Base-by-base conservation (phyloP, 129 eudicot species). In the Centella asiatica region DNA sequence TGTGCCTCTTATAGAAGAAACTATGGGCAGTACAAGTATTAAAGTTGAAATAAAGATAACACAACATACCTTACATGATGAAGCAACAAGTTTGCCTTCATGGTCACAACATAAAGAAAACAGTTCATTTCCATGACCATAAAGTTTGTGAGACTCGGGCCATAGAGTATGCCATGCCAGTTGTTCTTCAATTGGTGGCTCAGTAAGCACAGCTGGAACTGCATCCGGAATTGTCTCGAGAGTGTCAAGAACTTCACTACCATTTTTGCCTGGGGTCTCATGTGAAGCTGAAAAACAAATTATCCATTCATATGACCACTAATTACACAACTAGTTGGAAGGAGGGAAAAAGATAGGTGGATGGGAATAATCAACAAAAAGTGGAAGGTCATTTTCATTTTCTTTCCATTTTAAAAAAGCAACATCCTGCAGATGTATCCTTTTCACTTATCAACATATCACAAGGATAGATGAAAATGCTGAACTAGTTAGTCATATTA, bases 71-170 rank as follows among this genome's bases (percentile, higher is more conserved):
- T 93, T 93, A 70, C 99, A 93, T 50, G 99, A 87, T 54, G 99
- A 93, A 49, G 99, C 99, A 33, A 93, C 86, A 45, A 87, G 85
- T 70, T 81, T 85, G 55, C 99, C 99, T 20, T 78, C 79, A 67
- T 83, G 92, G 83, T 85, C 90, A 61, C 89, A 78, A 73, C 99
- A 88, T 45, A 93, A 46, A 19, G 99, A 82, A 73, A 85, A 93
- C 36, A 88, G 75, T 65, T 93, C 99, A 80, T 93, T 87, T 32
- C 99, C 99, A 49, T 93, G 99, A 51, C 99, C 99, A 49, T 93
- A 93, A 57, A 93, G 99, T 76, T 93, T 93, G 82, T 93, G 96
- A 0, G 96, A 80, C 75, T 93, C 99, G 0, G 99, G 99, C 99
- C 99, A 93, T 57, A 93, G 70, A 15, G 99, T 93, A 72, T 93